Base-by-base conservation (phyloP, 495 filamentous ascomycete genomes). In the Hypoxylon fuscum region DNA sequence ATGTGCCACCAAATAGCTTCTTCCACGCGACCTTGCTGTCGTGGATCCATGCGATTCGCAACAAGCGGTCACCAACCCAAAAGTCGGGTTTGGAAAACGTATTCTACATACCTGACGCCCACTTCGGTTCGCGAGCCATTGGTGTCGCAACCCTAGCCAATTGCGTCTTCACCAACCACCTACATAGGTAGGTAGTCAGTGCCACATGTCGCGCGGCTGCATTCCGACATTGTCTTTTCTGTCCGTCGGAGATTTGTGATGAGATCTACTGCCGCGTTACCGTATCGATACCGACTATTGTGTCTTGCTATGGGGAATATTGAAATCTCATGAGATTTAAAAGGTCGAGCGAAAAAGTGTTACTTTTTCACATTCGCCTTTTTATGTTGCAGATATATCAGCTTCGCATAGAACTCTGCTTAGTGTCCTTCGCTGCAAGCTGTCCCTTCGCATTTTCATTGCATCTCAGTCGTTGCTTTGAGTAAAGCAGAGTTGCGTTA, bases 31-130 rank as follows among this genome's bases (percentile, higher is more conserved):
- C 57, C 52, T 57, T 42, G 45, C 22, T 60, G 31, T 66, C 63
- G 63, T 66, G 63, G 58, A 62, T 58, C 57, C 57, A 54, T 43
- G 57, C 48, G 47, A 66, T 66, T 66, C 63, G 63, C 47, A 66
- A 66, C 34, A 62, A 55, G 63, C 63, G 63, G 63, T 66, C 63
- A 66, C 63, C 53, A 66, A 66, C 46, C 12, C 53, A 31, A 31
- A 57, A 56, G 17, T 18, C 2, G 48, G 11, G 9, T 43, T 38
- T 41, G 48, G 22, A 46, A 65, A 59, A 29, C 38, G 45, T 45
- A 50, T 46, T 59, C 50, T 51, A 48, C 55, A 41, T 43, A 29
- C 38, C 14, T 46, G 23, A 29, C 27, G 17, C 14, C 32, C 42
- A 34, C 40, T 27, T 38, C 34, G 43, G 41, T 37, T 64, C 18